Percentiles rank a stretch among this genome's conserved stretches.
phyloP scores from a whole-genome alignment of 345 rosid species.

The Aethionema arabicum region DNA sequence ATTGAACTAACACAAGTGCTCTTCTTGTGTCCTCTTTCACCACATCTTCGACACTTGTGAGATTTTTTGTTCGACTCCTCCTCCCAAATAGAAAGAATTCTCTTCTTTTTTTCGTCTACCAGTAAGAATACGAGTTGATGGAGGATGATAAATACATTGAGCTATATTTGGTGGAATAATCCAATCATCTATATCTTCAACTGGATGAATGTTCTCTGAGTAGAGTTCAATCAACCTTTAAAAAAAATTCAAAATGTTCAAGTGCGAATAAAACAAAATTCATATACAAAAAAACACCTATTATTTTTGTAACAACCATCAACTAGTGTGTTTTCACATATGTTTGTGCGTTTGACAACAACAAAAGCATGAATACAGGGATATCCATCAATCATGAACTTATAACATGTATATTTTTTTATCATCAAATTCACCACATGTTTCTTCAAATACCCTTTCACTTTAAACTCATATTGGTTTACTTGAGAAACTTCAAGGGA shows the following conservation, averaged over 20 bases:
- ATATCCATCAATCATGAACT: background rate
- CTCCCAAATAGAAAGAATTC: background rate
- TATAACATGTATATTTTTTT: background rate
- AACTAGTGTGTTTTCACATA: background rate
- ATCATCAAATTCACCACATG: background rate
- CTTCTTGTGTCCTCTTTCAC: background rate
- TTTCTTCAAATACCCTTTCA: background rate
- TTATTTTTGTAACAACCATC: background rate
- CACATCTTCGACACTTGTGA: background rate
- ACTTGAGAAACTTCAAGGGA: background rate
- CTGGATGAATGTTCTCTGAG: background rate
- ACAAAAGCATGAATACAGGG: background rate
- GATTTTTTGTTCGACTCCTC: background rate
- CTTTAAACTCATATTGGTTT: background rate
- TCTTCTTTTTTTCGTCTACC: background rate
- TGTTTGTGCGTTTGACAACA: background rate
- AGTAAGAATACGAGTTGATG: background rate
- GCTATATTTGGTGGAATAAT: background rate
- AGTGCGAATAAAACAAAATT: no score
- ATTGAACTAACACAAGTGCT: no score
- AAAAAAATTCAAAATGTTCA: no score
- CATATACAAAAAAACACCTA: no score
- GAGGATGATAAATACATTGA: background rate
- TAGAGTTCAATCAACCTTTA: background rate
- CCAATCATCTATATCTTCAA: background rate